Evolutionary conservation across 106 monocot genomes (phyloP).

Genomic region (Dioscorea alata): DNA sequence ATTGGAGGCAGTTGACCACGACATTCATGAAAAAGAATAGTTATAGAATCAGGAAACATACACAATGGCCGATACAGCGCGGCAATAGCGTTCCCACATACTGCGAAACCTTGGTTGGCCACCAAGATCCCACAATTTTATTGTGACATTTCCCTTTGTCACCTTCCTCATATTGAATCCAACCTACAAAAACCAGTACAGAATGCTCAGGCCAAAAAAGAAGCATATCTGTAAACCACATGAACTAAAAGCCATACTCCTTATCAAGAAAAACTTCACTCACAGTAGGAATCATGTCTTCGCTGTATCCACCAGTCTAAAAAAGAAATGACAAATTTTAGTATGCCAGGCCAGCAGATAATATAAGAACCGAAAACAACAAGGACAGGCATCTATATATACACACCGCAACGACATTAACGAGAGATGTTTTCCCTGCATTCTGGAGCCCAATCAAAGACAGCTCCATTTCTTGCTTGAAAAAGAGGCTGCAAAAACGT

Average conservation of each 20-base stretch:
- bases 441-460: constrained; percentile 63
- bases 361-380: too few relatives aligned
- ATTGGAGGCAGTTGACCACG: too few relatives aligned
- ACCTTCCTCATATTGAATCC: constrained; percentile 99
- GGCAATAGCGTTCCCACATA: constrained; percentile 99
- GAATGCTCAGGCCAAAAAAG: not conserved
- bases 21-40: too few relatives aligned
- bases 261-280: constrained; percentile 20
- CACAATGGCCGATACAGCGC: constrained; percentile 97
- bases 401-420: constrained; percentile 94
- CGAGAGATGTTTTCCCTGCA: constrained; percentile 97
- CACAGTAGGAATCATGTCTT: constrained; percentile 99
- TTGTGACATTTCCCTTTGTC: constrained; percentile 90
- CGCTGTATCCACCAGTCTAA: constrained; percentile 93
- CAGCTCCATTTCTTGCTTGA: constrained; percentile 1
- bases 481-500: not conserved
- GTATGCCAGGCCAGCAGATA: too few relatives aligned
- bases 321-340: constrained; percentile 12
- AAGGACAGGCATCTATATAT: constrained; percentile 3
- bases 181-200: constrained; percentile 38
- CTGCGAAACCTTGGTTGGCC: constrained; percentile 96
- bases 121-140: constrained; percentile 99
- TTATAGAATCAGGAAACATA: constrained; percentile 24
- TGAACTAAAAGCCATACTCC: too few relatives aligned
- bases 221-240: too few relatives aligned